Evolutionary conservation across 768 basidiomycete species (phyloP).

Genomic region (Phanerochaete carnosa): DNA sequence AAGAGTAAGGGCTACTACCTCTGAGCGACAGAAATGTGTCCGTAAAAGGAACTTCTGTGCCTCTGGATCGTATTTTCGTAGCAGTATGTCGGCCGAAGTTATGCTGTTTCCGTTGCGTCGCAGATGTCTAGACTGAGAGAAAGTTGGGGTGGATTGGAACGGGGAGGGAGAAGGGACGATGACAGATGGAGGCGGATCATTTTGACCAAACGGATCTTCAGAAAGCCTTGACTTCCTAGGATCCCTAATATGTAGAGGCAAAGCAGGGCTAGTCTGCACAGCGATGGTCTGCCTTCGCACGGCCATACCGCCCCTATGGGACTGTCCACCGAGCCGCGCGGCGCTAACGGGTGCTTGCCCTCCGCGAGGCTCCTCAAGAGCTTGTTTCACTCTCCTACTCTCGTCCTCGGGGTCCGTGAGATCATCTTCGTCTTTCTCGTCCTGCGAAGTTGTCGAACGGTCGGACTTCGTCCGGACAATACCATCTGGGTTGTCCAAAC

Average conservation of each 20-base stretch:
- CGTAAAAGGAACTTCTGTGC: conserved; percentile 74
- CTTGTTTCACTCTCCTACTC: not conserved
- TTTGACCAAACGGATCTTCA: conserved; percentile 73
- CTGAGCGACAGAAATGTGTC: conserved; percentile 85
- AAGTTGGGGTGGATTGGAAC: conserved; percentile 71
- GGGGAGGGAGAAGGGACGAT: conserved; percentile 34
- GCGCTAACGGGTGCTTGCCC: conserved; percentile 6
- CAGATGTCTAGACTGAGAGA: conserved; percentile 45
- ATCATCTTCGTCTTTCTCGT: conserved; percentile 44
- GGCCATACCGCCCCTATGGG: conserved; percentile 6
- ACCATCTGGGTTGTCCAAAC: conserved; percentile 45
- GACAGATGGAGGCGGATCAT: conserved; percentile 40
- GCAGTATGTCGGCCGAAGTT: conserved; percentile 49
- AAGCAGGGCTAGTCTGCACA: conserved; percentile 71
- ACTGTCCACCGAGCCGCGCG: not conserved
- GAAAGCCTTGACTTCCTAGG: conserved; percentile 55
- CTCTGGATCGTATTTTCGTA: conserved; percentile 64
- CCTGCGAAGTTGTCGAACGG: conserved; percentile 24
- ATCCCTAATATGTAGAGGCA: conserved; percentile 58
- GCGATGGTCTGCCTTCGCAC: conserved; percentile 46
- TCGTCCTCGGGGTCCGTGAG: conserved; percentile 30
- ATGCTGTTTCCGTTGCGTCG: conserved; percentile 42
- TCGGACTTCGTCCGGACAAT: conserved; percentile 30
- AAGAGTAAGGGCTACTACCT: conserved; percentile 41
- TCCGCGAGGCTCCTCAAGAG: not conserved